Base-by-base conservation (phyloP, 1,284 basidiomycete genomes). In the Leucoagaricus sp. region DNA sequence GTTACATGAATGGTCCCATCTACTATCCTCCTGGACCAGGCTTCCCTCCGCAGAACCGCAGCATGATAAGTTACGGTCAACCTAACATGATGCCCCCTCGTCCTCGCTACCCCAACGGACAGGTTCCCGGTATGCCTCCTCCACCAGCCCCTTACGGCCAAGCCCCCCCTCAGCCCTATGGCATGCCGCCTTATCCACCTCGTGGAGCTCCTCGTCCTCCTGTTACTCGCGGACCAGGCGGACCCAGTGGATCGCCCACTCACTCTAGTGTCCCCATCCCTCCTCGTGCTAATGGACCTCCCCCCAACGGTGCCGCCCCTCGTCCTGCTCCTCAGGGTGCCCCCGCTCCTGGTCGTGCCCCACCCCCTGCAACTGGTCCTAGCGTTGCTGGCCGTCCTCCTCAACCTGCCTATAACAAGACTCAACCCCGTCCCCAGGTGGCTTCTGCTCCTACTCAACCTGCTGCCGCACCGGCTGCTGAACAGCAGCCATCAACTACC, bases 21-120 rank as follows among this genome's bases (percentile, higher is more conserved):
- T 96, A 94, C 80, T 95, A 94, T 70, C 91, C 89, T 59, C 87
- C 91, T 63, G 89, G 86, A 36, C 91, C 93, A 57, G 87, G 87
- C 46, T 94, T 90, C 80, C 83, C 90, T 76, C 84, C 89, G 68
- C 87, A 89, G 67, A 85, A 87, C 58, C 92, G 91, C 66, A 87
- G 85, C 58, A 89, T 94, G 81, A 91, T 94, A 85, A 83, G 85
- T 46, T 91, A 90, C 64, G 81, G 84, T 59, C 90, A 91, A 68
- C 91, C 89, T 34, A 86, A 88, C 63, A 93, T 94, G 86, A 85
- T 94, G 75, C 89, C 87, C 63, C 90, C 90, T 73, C 90, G 93
- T 70, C 89, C 90, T 60, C 88, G 91, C 65, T 94, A 91, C 72
- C 86, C 92, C 65, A 81, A 86, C 64, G 85, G 84, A 52, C 90